phyloP scores from a whole-genome alignment of 1,139 yeast genomes.

The Kodamaea fungicola region DNA sequence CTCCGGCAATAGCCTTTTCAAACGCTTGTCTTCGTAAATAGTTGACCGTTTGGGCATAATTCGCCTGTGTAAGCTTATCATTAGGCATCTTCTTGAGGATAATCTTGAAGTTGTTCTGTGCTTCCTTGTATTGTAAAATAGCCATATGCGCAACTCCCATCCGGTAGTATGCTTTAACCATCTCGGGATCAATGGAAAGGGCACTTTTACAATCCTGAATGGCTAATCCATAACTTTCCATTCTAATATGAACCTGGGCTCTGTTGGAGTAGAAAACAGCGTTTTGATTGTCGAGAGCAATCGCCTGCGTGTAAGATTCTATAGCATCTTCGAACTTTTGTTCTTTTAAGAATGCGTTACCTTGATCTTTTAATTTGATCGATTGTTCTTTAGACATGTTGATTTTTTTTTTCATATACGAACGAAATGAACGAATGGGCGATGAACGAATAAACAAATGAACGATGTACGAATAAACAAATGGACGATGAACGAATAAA shows the following conservation, averaged over 20 bases:
- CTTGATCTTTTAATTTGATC: constrained; percentile 57
- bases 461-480: too few relatives aligned
- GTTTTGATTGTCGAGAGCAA: constrained; percentile 63
- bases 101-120: constrained; percentile 63
- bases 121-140: constrained; percentile 69
- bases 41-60: constrained; percentile 62
- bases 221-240: constrained; percentile 85
- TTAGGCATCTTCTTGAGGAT: constrained; percentile 64
- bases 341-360: constrained; percentile 66
- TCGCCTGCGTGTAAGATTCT: constrained; percentile 71
- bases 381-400: constrained; percentile 34
- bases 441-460: too few relatives aligned
- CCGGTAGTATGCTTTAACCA: constrained; percentile 76
- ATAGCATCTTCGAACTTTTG: constrained; percentile 68
- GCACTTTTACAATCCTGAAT: constrained; percentile 74
- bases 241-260: constrained; percentile 84
- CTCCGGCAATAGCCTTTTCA: constrained; percentile 82
- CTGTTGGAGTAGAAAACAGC: constrained; percentile 85
- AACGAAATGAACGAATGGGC: too few relatives aligned
- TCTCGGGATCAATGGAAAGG: constrained; percentile 59
- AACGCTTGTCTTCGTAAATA: constrained; percentile 75
- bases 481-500: too few relatives aligned
- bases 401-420: background rate
- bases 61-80: constrained; percentile 65
- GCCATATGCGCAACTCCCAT: constrained; percentile 84